Evolutionary conservation across 2,329 filamentous ascomycete species (phyloP).

Genomic region (Colletotrichum ledebouriae): DNA sequence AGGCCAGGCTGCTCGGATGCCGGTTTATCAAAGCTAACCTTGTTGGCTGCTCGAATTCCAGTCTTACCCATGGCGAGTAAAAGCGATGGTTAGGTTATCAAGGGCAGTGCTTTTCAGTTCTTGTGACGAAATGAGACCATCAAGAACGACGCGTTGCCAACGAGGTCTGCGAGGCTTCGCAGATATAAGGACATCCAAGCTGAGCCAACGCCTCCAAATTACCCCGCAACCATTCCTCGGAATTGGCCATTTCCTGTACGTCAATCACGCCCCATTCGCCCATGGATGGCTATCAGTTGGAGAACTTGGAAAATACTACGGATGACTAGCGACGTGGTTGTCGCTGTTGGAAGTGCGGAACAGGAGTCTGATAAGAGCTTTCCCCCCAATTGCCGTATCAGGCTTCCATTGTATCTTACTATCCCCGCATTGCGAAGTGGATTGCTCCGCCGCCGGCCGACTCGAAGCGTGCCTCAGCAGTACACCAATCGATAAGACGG

Average conservation of each 20-base stretch:
- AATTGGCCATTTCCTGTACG: background rate
- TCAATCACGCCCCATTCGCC: conserved; percentile 13
- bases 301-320: conserved; percentile 8
- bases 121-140: background rate
- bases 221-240: conserved; percentile 40
- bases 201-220: conserved; percentile 10
- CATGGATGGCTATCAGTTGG: conserved; percentile 30
- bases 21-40: conserved; percentile 79
- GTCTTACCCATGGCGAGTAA: conserved; percentile 64
- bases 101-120: too few species aligned
- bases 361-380: conserved; percentile 39
- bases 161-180: background rate
- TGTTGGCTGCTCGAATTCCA: conserved; percentile 77
- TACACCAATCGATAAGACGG: conserved; percentile 41
- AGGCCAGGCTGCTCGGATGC: conserved; percentile 77
- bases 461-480: conserved; percentile 8
- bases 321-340: conserved; percentile 7
- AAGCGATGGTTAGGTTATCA: background rate
- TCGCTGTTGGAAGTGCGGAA: conserved; percentile 26
- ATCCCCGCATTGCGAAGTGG: conserved; percentile 30
- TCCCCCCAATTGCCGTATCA: conserved; percentile 24
- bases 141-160: too few species aligned
- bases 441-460: conserved; percentile 30
- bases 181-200: conserved; percentile 28
- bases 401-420: conserved; percentile 17